These are phyloP conservation scores for Insectozyma bohioensis DNA, from an alignment of 1,139 yeast species.

Conservation along the genomic window DNA sequence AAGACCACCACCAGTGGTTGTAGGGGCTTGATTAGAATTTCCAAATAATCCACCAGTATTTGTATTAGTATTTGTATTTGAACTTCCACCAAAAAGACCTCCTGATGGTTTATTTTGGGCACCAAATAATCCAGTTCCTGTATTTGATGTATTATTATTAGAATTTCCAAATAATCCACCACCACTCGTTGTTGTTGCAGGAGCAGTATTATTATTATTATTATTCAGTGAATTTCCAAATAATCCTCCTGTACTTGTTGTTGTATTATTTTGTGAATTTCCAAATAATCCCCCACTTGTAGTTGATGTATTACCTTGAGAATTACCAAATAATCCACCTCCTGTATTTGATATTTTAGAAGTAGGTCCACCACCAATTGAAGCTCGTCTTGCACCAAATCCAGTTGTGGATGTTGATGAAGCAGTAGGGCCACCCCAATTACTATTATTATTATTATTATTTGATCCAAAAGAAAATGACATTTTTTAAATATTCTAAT, in stretches of 20 bases:
- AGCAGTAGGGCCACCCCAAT: conserved; percentile 27
- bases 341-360: conserved; percentile 10
- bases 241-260: conserved; percentile 16
- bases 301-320: conserved; percentile 8
- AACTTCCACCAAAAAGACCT: conserved; percentile 2
- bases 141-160: conserved; percentile 3
- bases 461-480: conserved; percentile 13
- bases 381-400: conserved; percentile 22
- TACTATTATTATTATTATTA: conserved; percentile 14
- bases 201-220: conserved; percentile 2
- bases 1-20: conserved; percentile 1
- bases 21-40: conserved; percentile 15
- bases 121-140: conserved; percentile 12
- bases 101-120: conserved; percentile 1
- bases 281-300: conserved; percentile 3
- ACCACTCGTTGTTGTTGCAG: conserved; percentile 5
- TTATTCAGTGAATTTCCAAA: conserved; percentile 16
- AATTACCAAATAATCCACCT: conserved; percentile 20
- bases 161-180: conserved; percentile 17
- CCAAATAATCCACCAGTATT: conserved; percentile 24
- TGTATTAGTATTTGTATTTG: background rate
- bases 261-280: background rate
- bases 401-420: conserved; percentile 23
- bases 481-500: no score
- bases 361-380: conserved; percentile 16